A percentile compares a stretch with the other conserved stretches of the same genome.
Conservation (phyloP, 176 grass and related monocot genomes). For the Pontederia crassipes region DNA sequence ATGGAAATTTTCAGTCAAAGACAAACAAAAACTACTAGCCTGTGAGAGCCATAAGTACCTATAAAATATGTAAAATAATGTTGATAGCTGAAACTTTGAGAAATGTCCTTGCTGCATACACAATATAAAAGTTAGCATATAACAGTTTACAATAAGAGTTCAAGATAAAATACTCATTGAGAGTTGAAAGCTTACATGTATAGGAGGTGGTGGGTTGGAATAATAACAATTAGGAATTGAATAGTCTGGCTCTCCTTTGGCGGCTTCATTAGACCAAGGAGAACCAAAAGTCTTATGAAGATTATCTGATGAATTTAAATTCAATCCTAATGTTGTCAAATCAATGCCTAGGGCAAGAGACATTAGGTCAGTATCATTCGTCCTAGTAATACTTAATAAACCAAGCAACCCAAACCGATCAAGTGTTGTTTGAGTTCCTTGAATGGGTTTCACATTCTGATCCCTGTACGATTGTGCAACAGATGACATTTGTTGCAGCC, state of each 20-base stretch:
- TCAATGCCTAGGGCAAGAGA: constrained; percentile 97
- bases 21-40: neutral
- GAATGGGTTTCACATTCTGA: constrained; percentile 61
- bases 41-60: constrained; percentile 36
- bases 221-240: constrained; percentile 71
- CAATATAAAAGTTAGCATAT: constrained; percentile 23
- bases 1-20: constrained; percentile 5
- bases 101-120: constrained; percentile 66
- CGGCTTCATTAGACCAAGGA: constrained; percentile 79
- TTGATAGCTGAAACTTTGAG: constrained; percentile 46
- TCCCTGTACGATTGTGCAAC: constrained; percentile 65
- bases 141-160: constrained; percentile 16
- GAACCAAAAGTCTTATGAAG: constrained; percentile 93
- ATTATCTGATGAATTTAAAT: constrained; percentile 86
- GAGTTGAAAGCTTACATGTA: constrained; percentile 40
- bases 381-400: constrained; percentile 69
- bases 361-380: constrained; percentile 59
- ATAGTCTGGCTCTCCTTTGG: constrained; percentile 80
- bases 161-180: neutral
- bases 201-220: constrained; percentile 42
- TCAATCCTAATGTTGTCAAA: constrained; percentile 73
- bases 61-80: constrained; percentile 94
- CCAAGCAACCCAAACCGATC: constrained; percentile 84
- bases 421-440: constrained; percentile 34
- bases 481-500: constrained; percentile 73